phyloP scores from a whole-genome alignment of 768 basidiomycete genomes.

The Austroboletus eburneus region DNA sequence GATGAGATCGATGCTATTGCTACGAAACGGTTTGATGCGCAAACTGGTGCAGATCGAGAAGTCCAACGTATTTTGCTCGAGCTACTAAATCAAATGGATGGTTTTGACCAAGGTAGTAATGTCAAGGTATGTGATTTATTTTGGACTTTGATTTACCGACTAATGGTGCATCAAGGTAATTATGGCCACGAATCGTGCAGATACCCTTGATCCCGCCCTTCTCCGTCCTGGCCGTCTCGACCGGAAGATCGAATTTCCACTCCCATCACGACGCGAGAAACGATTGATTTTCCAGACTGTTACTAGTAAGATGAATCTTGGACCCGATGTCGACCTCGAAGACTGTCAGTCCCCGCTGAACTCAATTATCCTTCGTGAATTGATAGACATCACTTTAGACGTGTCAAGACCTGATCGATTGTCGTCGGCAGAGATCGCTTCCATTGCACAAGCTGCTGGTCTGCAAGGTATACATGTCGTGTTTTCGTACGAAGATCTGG shows the following conservation, averaged over 20 bases:
- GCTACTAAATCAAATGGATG: conserved; percentile 98
- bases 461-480: conserved; percentile 65
- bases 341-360: conserved; percentile 67
- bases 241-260: conserved; percentile 97
- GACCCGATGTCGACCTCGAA: conserved; percentile 96
- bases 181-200: conserved; percentile 99
- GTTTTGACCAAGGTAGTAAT: conserved; percentile 97
- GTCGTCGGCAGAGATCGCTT: conserved; percentile 92
- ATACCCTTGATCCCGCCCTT: conserved; percentile 95
- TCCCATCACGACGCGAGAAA: conserved; percentile 90
- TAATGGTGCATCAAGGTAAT: conserved; percentile 64
- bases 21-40: conserved; percentile 98
- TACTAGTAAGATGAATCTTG: conserved; percentile 95
- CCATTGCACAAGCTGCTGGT: conserved; percentile 95
- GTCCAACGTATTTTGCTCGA: conserved; percentile 98
- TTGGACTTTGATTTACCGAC: neutral
- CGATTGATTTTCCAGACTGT: conserved; percentile 98
- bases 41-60: conserved; percentile 98
- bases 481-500: neutral
- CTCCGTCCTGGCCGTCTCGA: conserved; percentile 97
- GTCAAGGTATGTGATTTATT: conserved; percentile 67
- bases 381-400: conserved; percentile 45
- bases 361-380: conserved; percentile 3
- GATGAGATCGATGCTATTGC: conserved; percentile 99
- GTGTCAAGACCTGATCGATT: conserved; percentile 95